Evolutionary conservation across 2,329 filamentous ascomycete species (phyloP).

Genomic region (Calonectria fujianensis): DNA sequence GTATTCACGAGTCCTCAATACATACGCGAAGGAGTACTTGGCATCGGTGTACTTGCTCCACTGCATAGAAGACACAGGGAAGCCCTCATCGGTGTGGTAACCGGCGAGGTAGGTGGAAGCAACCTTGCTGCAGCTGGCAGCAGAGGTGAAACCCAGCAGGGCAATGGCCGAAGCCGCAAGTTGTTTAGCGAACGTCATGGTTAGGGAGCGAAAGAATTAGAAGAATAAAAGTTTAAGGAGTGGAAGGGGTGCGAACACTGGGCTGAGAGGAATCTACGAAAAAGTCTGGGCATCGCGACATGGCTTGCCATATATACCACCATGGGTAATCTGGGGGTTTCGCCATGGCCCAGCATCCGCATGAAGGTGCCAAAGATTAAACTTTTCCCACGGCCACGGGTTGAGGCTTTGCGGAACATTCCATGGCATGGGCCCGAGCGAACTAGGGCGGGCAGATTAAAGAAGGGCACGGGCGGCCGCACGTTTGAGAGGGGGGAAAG

Average conservation of each 20-base stretch:
- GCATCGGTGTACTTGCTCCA: slow-evolving; percentile 50
- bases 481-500: neutral
- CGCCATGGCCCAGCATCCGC: neutral
- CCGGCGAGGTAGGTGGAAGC: slow-evolving; percentile 51
- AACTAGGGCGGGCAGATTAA: slow-evolving; percentile 8
- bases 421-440: slow-evolving; percentile 10
- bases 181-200: slow-evolving; percentile 10
- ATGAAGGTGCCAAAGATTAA: neutral
- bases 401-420: slow-evolving; percentile 19
- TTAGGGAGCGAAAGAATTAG: neutral
- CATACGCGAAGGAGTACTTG: slow-evolving; percentile 51
- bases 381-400: slow-evolving; percentile 14
- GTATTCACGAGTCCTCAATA: neutral
- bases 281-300: slow-evolving; percentile 10
- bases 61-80: slow-evolving; percentile 45
- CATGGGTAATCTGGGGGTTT: neutral
- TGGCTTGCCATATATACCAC: slow-evolving; percentile 17
- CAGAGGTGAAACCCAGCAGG: slow-evolving; percentile 3
- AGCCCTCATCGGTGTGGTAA: slow-evolving; percentile 47
- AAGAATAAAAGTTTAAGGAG: neutral
- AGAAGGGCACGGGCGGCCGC: slow-evolving; percentile 13
- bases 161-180: slow-evolving; percentile 16
- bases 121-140: slow-evolving; percentile 32
- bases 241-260: slow-evolving; percentile 27
- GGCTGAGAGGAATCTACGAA: slow-evolving; percentile 15